Percentiles rank a stretch among this genome's conserved stretches.
phyloP scores from a whole-genome alignment of 2,329 filamentous ascomycete genomes.

The Apiospora arundinis region DNA sequence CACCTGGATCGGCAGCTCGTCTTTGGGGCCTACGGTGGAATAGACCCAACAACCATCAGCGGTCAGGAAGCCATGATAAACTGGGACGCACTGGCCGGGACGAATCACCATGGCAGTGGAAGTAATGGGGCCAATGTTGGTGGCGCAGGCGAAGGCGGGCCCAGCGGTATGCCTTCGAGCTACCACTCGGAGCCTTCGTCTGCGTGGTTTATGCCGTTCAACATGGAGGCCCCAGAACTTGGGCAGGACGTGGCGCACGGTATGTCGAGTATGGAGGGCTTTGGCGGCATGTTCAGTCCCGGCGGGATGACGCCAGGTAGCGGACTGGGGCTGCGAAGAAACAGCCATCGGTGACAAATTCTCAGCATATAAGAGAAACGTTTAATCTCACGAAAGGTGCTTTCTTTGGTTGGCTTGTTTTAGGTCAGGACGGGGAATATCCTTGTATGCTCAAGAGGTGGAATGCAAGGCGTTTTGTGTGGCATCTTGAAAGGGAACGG shows the following conservation, averaged over 20 bases:
- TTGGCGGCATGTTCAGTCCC: constrained; percentile 55
- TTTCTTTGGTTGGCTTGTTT: neutral
- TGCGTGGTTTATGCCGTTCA: constrained; percentile 94
- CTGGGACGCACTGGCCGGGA: constrained; percentile 51
- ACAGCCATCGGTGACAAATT: constrained; percentile 13
- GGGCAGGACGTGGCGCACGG: constrained; percentile 53
- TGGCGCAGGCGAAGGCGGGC: constrained; percentile 34
- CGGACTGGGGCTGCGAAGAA: constrained; percentile 14
- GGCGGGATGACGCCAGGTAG: constrained; percentile 45
- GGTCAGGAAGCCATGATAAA: constrained; percentile 49
- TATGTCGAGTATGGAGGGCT: constrained; percentile 54
- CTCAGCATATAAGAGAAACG: neutral
- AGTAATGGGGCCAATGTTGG: constrained; percentile 36
- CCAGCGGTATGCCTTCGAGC: constrained; percentile 34
- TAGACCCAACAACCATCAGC: constrained; percentile 51
- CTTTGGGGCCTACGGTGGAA: constrained; percentile 71
- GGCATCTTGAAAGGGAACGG: neutral
- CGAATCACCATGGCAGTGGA: constrained; percentile 36
- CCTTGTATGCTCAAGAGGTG: neutral
- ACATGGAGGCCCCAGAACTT: constrained; percentile 78
- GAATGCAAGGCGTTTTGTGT: constrained; percentile 9
- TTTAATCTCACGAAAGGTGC: neutral
- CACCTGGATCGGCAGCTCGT: constrained; percentile 79
- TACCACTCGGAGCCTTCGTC: constrained; percentile 57
- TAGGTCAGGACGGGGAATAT: neutral